Conservation (phyloP, 805 yeast species). For the Suhomyces emberorum region DNA sequence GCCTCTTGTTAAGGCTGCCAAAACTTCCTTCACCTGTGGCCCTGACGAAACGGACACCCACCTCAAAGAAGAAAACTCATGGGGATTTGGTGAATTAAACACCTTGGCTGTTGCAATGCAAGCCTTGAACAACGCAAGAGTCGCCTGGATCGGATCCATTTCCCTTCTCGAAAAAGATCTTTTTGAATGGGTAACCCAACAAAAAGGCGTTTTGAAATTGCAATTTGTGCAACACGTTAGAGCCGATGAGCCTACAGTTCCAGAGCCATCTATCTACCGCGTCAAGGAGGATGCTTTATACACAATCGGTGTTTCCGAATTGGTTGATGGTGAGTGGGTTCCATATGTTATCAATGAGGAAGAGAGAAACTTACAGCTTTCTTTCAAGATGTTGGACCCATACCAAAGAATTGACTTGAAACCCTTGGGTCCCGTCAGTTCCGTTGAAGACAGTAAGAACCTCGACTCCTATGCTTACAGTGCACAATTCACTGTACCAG, state of each 20-base stretch:
- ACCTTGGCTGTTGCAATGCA: constrained; percentile 76
- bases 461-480: constrained; percentile 49
- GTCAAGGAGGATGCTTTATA: constrained; percentile 69
- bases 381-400: constrained; percentile 89
- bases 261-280: constrained; percentile 52
- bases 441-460: constrained; percentile 30
- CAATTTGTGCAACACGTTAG: constrained; percentile 54
- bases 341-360: constrained; percentile 47
- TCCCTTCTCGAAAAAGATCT: constrained; percentile 41
- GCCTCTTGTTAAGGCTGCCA: constrained; percentile 68
- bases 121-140: constrained; percentile 72
- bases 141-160: constrained; percentile 75
- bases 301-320: constrained; percentile 47
- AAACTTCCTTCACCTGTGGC: constrained; percentile 59
- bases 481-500: constrained; percentile 72
- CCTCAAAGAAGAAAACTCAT: constrained; percentile 47
- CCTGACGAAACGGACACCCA: constrained; percentile 33
- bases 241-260: constrained; percentile 41
- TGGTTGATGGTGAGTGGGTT: constrained; percentile 55
- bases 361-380: constrained; percentile 69
- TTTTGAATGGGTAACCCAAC: constrained; percentile 69
- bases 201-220: constrained; percentile 58
- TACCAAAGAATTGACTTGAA: constrained; percentile 75
- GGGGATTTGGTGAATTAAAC: constrained; percentile 83
- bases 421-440: constrained; percentile 37